Conservation (phyloP, 805 yeast species). For the Zygotorulaspora sp. region DNA sequence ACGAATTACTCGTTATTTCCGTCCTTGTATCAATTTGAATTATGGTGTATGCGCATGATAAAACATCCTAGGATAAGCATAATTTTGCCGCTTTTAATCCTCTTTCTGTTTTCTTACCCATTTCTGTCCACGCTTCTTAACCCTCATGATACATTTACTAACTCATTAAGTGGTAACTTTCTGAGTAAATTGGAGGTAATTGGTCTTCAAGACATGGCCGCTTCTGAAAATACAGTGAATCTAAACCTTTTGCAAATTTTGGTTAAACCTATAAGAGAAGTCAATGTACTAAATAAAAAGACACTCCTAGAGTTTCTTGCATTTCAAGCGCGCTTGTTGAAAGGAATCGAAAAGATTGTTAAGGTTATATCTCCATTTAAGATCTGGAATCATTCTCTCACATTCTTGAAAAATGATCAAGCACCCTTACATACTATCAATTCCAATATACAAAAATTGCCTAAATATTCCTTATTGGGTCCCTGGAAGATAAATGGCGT, state of each 20-base stretch:
- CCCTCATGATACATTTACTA: conserved; percentile 25
- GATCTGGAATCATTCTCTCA: conserved; percentile 40
- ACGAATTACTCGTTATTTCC: background rate
- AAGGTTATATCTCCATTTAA: conserved; percentile 41
- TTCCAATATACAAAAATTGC: conserved; percentile 21
- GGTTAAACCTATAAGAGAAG: conserved; percentile 17
- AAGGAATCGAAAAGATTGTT: conserved; percentile 16
- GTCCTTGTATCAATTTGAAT: conserved; percentile 3
- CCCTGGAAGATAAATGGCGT: conserved; percentile 42
- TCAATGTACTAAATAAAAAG: conserved; percentile 34
- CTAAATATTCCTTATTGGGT: conserved; percentile 36
- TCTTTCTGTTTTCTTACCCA: conserved; percentile 48
- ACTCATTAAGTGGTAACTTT: conserved; percentile 29
- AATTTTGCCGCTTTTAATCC: conserved; percentile 45
- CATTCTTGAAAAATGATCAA: conserved; percentile 31
- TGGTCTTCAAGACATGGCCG: conserved; percentile 1
- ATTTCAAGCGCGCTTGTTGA: conserved; percentile 34
- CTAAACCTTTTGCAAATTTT: conserved; percentile 25
- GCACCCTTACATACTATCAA: conserved; percentile 41
- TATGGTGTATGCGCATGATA: conserved; percentile 7
- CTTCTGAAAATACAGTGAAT: conserved; percentile 26
- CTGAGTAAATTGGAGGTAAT: conserved; percentile 14
- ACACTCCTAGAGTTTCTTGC: conserved; percentile 36
- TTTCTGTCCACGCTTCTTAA: conserved; percentile 27
- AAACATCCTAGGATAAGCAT: conserved; percentile 29